Base-by-base conservation (phyloP, 2,329 filamentous ascomycete species). In the Tympanopsis confertula region DNA sequence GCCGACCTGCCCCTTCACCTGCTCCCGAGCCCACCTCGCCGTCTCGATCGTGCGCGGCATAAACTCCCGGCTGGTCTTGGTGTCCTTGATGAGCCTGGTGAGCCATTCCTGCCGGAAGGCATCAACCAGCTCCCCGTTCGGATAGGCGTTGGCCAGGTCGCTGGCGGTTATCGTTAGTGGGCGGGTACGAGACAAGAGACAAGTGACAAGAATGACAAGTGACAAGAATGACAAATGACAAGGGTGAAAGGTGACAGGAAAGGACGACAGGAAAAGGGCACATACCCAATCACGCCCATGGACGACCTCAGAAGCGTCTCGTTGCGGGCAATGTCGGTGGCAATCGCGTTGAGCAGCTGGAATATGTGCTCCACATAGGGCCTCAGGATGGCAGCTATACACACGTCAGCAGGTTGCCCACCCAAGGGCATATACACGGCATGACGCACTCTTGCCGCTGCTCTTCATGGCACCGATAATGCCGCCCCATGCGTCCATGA, bases 401-500 rank as follows among this genome's bases (percentile, higher is more conserved):
- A 35, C 38, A 40, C 36, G 38, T 55, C 49, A 63, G 58, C 37
- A 46, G 38, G 19, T 14, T 14, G 13, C 10, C 37, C 18, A 28
- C 10, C 13, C 14, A 10, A 20, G 17, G 14, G 5, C 14, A 3
- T 5, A 17, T 4, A 32, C 26, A 14, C 5, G 35, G 4, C 3
- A 35, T 19, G 14, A 64, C 77, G 59, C 61, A 83, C 81, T 78
- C 68, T 89, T 89, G 53, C 67, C 68, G 52, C 81, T 85, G 37
- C 71, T 64, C 68, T 91, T 94, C 82, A 96, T 87, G 38, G 91
- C 87, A 58, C 89, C 79, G 54, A 98, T 87, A 47, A 94, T 91
- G 47, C 91, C 91, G 51, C 88, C 87, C 88, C 93, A 98, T 20
- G 91, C 89, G 68, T 98, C 91, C 82, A 96, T 94, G 48, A 98